These are phyloP conservation scores for Fusarium goolgardi DNA, from an alignment of 2,329 filamentous ascomycete genomes.

Conservation along the genomic window DNA sequence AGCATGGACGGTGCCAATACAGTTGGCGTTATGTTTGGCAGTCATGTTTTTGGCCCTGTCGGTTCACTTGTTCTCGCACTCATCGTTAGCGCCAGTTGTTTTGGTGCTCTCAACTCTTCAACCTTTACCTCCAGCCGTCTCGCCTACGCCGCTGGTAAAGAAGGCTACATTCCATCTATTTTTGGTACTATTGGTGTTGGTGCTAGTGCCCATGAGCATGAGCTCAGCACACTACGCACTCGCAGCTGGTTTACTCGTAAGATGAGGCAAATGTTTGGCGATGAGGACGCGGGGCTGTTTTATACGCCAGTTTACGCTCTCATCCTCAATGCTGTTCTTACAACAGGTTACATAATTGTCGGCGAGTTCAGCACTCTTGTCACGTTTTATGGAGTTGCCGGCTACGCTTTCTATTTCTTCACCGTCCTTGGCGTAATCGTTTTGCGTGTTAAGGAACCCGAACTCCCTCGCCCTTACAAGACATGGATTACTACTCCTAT, in stretches of 20 bases:
- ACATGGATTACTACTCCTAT: constrained; percentile 98
- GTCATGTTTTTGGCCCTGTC: constrained; percentile 85
- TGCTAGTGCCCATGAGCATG: constrained; percentile 54
- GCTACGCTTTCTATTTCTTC: constrained; percentile 97
- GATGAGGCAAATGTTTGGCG: constrained; percentile 74
- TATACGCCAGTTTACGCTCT: constrained; percentile 96
- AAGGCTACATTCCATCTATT: constrained; percentile 87
- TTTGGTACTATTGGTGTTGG: constrained; percentile 86
- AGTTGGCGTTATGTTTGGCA: constrained; percentile 93
- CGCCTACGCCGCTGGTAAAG: constrained; percentile 93
- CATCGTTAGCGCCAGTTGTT: constrained; percentile 90
- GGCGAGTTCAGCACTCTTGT: constrained; percentile 93
- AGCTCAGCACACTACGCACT: constrained; percentile 59
- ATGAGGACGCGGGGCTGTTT: constrained; percentile 83
- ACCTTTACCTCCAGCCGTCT: constrained; percentile 93
- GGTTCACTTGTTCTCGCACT: constrained; percentile 88
- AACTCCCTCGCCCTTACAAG: constrained; percentile 88
- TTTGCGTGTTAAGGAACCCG: constrained; percentile 85
- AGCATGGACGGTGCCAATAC: constrained; percentile 91
- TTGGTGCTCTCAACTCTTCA: constrained; percentile 93
- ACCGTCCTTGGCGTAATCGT: constrained; percentile 95
- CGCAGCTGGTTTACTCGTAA: constrained; percentile 69
- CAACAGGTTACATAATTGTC: constrained; percentile 80
- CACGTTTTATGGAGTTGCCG: constrained; percentile 97
- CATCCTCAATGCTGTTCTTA: constrained; percentile 80